These are phyloP conservation scores for Dictyostelium purpureum DNA, from an alignment of 78 protist species.

Conservation along the genomic window DNA sequence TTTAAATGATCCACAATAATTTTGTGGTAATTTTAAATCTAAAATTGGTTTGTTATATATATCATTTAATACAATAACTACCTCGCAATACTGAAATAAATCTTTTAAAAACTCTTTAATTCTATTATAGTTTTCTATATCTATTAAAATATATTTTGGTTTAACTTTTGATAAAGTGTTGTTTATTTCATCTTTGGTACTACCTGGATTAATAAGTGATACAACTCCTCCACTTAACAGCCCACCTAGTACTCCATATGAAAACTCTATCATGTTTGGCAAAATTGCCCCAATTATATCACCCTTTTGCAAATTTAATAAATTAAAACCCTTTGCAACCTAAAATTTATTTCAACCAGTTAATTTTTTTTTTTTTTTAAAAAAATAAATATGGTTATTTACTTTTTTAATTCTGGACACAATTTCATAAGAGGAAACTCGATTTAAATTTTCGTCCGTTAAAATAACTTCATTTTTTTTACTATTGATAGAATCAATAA, in stretches of 20 bases:
- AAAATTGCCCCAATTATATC: conserved; percentile 17
- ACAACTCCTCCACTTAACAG: conserved; percentile 1
- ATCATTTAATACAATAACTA: not conserved
- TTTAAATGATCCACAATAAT: too few relatives aligned
- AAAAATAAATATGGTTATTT: not conserved
- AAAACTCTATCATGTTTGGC: conserved; percentile 29
- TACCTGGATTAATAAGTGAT: not conserved
- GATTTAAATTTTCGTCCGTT: not conserved
- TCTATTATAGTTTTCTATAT: not conserved
- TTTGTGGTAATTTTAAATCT: too few relatives aligned
- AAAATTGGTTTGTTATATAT: too few relatives aligned
- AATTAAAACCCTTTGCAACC: not conserved
- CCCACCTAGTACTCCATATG: conserved; percentile 9
- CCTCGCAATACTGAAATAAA: not conserved
- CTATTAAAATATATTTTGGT: not conserved
- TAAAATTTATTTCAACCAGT: not conserved
- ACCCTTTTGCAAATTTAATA: not conserved
- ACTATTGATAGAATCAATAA: not conserved
- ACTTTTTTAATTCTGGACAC: conserved; percentile 1
- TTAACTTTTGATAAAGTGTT: conserved; percentile 11
- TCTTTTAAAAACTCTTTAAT: not conserved
- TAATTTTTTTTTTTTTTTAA: too few relatives aligned
- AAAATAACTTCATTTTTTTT: not conserved
- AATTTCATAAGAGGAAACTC: not conserved
- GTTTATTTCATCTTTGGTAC: not conserved